Percentiles rank a stretch among this genome's conserved stretches.
phyloP scores from a whole-genome alignment of 1,284 basidiomycete genomes.

The Ustilago nuda region DNA sequence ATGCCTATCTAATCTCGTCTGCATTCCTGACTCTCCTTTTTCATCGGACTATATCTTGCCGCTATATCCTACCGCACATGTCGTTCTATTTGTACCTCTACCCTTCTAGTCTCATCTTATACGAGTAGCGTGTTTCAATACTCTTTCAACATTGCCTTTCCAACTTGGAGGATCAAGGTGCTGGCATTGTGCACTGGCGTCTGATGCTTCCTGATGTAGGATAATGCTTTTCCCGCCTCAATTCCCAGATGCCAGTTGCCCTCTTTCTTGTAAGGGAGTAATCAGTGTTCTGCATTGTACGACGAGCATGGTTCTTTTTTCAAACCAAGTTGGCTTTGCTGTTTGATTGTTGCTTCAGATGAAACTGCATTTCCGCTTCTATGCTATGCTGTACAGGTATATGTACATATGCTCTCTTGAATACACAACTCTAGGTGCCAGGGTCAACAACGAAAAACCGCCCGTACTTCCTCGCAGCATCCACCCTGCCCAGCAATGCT shows the following conservation, averaged over 20 bases:
- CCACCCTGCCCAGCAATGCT: conserved; percentile 10
- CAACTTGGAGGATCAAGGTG: neutral
- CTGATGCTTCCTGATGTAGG: no score
- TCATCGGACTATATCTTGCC: conserved; percentile 22
- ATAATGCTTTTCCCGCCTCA: no score
- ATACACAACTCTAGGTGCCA: conserved; percentile 11
- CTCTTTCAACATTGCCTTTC: neutral
- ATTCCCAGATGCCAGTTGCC: no score
- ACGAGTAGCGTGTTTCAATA: neutral
- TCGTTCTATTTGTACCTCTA: neutral
- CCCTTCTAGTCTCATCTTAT: neutral
- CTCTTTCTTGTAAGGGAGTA: no score
- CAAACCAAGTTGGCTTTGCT: no score
- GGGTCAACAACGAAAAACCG: conserved; percentile 36
- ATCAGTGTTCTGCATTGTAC: no score
- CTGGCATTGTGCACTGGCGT: no score
- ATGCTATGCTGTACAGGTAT: no score
- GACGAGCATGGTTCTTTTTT: no score
- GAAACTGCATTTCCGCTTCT: no score
- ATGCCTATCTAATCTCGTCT: conserved; percentile 18
- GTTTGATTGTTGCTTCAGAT: no score
- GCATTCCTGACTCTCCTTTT: neutral
- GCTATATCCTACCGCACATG: conserved; percentile 14
- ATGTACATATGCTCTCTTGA: no score
- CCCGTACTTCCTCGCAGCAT: conserved; percentile 10